Percentiles rank a stretch among this genome's conserved stretches.
These are phyloP conservation scores for Piper betle DNA, from an alignment of 164 flowering plant genomes.

Conservation along the genomic window DNA sequence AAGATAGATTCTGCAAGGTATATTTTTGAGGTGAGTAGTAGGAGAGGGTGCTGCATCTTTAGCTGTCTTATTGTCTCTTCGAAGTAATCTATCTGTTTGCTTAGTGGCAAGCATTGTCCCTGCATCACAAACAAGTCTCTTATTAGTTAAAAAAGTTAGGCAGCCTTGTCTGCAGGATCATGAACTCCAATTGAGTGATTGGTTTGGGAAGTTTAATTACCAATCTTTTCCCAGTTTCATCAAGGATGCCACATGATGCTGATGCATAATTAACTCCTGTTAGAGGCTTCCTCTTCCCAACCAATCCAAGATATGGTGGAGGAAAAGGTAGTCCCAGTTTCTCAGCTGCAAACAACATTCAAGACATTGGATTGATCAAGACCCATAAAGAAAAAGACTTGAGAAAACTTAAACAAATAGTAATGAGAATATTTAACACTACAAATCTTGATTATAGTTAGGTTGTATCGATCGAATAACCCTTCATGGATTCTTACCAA, in stretches of 20 bases:
- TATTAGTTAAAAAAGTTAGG: no score
- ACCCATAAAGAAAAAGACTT: no score
- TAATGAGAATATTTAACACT: no score
- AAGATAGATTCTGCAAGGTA: slow-evolving; percentile 23
- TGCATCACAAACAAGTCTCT: neutral
- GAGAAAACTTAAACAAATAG: no score
- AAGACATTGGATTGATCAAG: no score
- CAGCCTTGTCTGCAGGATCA: neutral
- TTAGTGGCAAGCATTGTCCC: slow-evolving; percentile 47
- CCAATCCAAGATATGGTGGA: slow-evolving; percentile 13
- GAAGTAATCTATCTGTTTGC: slow-evolving; percentile 45
- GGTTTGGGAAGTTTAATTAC: neutral
- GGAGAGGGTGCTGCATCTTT: slow-evolving; percentile 2
- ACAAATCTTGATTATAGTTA: no score
- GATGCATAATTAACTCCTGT: slow-evolving; percentile 44
- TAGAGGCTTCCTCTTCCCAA: slow-evolving; percentile 4
- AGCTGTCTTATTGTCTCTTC: slow-evolving; percentile 30
- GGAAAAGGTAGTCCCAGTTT: slow-evolving; percentile 37
- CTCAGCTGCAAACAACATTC: slow-evolving; percentile 25
- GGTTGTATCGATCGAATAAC: no score
- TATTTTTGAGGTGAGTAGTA: neutral
- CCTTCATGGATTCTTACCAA: neutral
- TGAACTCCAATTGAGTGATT: neutral
- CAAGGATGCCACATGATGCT: slow-evolving; percentile 47
- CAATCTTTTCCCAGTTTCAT: slow-evolving; percentile 13